A percentile compares a stretch with the other conserved stretches of the same genome.
Conservation (phyloP, 371 early-diverging fungal genomes). For the Zopfochytrium polystomum region DNA sequence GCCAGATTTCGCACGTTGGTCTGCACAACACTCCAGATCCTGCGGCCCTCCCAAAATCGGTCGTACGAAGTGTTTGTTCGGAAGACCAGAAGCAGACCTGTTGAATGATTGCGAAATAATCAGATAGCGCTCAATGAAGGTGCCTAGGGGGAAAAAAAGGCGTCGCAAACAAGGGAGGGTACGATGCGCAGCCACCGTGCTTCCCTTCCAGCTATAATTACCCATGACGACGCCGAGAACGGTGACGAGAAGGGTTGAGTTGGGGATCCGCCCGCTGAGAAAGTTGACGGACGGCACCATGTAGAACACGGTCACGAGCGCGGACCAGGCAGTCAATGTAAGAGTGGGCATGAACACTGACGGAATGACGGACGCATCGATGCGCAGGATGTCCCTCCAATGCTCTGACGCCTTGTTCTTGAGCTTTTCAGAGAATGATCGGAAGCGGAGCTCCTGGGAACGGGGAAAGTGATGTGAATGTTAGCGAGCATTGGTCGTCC, state of each 20-base stretch:
- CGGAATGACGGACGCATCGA: constrained; percentile 12
- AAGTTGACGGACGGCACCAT: constrained; percentile 21
- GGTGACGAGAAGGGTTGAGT: constrained; percentile 34
- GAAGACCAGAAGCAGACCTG: constrained; percentile 20
- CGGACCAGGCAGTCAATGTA: constrained; percentile 15
- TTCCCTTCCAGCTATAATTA: not conserved
- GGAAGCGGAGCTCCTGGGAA: too few species aligned
- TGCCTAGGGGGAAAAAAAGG: not conserved
- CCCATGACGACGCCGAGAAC: constrained; percentile 39
- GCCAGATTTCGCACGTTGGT: constrained; percentile 47
- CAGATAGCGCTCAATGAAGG: not conserved
- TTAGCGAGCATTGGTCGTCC: too few species aligned
- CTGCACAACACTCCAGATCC: constrained; percentile 51
- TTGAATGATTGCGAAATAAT: not conserved
- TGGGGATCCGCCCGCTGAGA: constrained; percentile 26
- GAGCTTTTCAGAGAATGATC: too few species aligned
- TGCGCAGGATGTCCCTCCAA: not conserved
- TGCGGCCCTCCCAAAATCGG: constrained; percentile 70
- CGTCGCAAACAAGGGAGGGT: too few species aligned
- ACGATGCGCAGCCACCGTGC: too few species aligned
- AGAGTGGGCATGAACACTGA: constrained; percentile 7
- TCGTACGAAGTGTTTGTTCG: constrained; percentile 63
- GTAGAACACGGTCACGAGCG: constrained; percentile 24
- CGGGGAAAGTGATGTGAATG: too few species aligned
- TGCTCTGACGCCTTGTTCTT: not conserved